phyloP scores from a whole-genome alignment of 1,284 basidiomycete species.

The Rhodotorula glutinis region DNA sequence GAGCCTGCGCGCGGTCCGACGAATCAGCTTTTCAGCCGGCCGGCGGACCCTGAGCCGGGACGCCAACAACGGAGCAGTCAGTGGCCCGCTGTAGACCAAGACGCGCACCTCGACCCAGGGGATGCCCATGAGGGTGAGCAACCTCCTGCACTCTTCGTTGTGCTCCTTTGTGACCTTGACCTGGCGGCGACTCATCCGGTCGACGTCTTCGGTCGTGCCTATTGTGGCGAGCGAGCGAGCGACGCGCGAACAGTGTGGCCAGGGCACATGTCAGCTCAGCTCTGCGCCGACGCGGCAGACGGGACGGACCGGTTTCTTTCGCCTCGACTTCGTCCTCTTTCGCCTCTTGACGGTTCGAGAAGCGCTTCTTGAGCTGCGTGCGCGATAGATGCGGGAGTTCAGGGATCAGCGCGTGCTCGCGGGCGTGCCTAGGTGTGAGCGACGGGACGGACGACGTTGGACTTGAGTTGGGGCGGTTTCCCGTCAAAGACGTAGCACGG shows the following conservation, averaged over 20 bases:
- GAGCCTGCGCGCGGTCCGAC: no score
- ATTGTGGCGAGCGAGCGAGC: background rate
- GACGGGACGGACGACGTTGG: slow-evolving; percentile 85
- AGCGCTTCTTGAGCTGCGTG: slow-evolving; percentile 82
- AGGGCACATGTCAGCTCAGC: no score
- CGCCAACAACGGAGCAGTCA: no score
- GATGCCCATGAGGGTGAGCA: slow-evolving; percentile 94
- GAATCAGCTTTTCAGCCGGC: no score
- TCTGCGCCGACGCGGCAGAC: slow-evolving; percentile 16
- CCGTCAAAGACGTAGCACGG: slow-evolving; percentile 98
- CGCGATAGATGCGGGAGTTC: no score
- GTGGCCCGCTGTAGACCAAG: background rate
- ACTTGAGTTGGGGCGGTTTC: slow-evolving; percentile 94
- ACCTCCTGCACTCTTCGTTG: slow-evolving; percentile 87
- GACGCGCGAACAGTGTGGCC: no score
- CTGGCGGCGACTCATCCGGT: slow-evolving; percentile 82
- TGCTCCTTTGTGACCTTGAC: slow-evolving; percentile 95
- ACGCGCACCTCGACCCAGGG: slow-evolving; percentile 76
- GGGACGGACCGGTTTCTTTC: slow-evolving; percentile 71
- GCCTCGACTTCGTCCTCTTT: slow-evolving; percentile 93
- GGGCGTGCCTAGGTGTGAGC: no score
- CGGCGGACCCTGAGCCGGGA: no score
- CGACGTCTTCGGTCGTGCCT: slow-evolving; percentile 86
- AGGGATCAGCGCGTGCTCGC: no score
- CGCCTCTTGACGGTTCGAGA: slow-evolving; percentile 84